Percentiles rank a stretch among this genome's conserved stretches.
Conservation (phyloP, 176 grass and related monocot species). For the Oryza australiensis region DNA sequence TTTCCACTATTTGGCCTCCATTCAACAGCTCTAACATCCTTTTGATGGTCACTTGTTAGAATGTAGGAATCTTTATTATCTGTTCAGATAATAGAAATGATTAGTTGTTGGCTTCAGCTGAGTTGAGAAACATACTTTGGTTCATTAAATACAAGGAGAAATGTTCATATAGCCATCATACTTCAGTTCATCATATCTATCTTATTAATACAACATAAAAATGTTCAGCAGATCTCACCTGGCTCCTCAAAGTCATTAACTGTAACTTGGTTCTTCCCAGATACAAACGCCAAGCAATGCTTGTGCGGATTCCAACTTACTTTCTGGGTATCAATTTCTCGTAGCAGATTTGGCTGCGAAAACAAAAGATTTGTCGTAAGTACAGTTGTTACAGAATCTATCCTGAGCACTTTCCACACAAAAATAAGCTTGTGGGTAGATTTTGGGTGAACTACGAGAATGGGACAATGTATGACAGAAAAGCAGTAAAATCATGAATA, state of each 20-base stretch:
- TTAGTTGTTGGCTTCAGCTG: slow-evolving; percentile 13
- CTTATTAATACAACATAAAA: slow-evolving; percentile 27
- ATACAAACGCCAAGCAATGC: slow-evolving; percentile 87
- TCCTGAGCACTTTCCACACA: background rate
- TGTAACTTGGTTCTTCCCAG: slow-evolving; percentile 71
- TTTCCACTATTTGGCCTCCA: slow-evolving; percentile 97
- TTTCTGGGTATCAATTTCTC: slow-evolving; percentile 76
- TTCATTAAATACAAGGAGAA: background rate
- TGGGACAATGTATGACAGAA: background rate
- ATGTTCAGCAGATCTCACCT: slow-evolving; percentile 51
- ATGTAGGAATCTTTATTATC: slow-evolving; percentile 85
- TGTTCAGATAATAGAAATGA: slow-evolving; percentile 29
- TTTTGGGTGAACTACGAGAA: background rate
- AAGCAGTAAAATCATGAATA: background rate
- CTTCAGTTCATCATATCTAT: background rate
- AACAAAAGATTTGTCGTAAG: slow-evolving; percentile 23
- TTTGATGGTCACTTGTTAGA: slow-evolving; percentile 76
- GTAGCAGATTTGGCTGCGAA: slow-evolving; percentile 67
- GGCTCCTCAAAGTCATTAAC: slow-evolving; percentile 75
- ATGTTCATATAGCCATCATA: background rate
- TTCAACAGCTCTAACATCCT: slow-evolving; percentile 68
- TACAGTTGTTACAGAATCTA: background rate
- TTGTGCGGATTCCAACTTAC: slow-evolving; percentile 77
- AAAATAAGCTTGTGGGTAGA: background rate
- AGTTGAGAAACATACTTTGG: background rate